Percentiles rank a stretch among this genome's conserved stretches.
phyloP scores from a whole-genome alignment of 2,329 filamentous ascomycete genomes.

The Aspergillus sp. region DNA sequence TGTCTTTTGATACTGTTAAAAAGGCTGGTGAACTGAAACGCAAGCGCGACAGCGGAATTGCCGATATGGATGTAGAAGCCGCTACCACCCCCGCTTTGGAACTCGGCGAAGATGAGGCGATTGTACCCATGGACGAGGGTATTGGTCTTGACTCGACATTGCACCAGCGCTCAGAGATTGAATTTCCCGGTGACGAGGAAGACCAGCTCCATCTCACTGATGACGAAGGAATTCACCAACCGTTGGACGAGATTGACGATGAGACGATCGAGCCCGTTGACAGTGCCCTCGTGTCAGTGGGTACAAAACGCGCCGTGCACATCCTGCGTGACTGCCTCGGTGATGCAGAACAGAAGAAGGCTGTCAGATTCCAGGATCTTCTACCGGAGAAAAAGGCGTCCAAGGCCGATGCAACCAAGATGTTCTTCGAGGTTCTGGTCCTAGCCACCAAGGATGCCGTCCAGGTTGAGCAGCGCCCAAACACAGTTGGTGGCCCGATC shows the following conservation, averaged over 20 bases:
- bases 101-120: constrained; percentile 68
- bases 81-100: constrained; percentile 65
- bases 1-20: constrained; percentile 83
- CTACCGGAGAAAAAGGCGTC: constrained; percentile 80
- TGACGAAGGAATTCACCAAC: constrained; percentile 51
- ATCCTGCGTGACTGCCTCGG: constrained; percentile 89
- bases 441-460: constrained; percentile 97
- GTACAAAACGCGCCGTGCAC: constrained; percentile 95
- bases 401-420: constrained; percentile 93
- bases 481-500: constrained; percentile 75
- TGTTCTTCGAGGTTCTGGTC: constrained; percentile 98
- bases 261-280: constrained; percentile 83
- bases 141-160: constrained; percentile 54
- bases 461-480: constrained; percentile 85
- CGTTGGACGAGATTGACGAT: constrained; percentile 74
- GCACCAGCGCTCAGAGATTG: constrained; percentile 63
- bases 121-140: constrained; percentile 53
- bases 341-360: constrained; percentile 72
- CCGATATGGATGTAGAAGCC: constrained; percentile 73
- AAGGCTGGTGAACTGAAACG: constrained; percentile 83
- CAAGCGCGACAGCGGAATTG: constrained; percentile 87
- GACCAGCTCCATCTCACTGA: constrained; percentile 50
- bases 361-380: constrained; percentile 88
- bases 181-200: constrained; percentile 67
- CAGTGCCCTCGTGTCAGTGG: constrained; percentile 82